Evolutionary conservation across 2,329 filamentous ascomycete genomes (phyloP).

Genomic region (Colletotrichum lupini): DNA sequence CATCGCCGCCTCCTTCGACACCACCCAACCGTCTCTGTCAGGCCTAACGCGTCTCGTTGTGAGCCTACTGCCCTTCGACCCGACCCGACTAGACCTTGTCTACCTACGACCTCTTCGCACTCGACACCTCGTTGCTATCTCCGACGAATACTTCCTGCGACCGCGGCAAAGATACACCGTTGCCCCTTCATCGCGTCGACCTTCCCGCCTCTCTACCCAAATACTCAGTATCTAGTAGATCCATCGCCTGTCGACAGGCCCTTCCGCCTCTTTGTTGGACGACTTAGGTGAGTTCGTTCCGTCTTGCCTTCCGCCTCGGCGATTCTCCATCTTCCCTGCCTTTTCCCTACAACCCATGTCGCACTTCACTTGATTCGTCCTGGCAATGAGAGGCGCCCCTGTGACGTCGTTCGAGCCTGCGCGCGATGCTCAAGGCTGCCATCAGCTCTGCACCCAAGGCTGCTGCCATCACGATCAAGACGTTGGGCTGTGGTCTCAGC

Average conservation of each 20-base stretch:
- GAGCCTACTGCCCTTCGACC: background rate
- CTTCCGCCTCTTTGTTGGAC: conserved; percentile 4
- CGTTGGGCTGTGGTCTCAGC: background rate
- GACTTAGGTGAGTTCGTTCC: conserved; percentile 25
- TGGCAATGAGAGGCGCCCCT: background rate
- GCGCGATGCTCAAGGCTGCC: background rate
- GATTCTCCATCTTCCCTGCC: background rate
- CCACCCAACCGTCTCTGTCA: background rate
- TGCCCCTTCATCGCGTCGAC: conserved; percentile 14
- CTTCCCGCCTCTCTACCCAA: background rate
- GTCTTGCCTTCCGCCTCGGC: background rate
- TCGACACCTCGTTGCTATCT: conserved; percentile 6
- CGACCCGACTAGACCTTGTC: conserved; percentile 8
- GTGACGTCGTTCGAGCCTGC: conserved; percentile 26
- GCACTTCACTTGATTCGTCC: background rate
- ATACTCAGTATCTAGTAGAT: background rate
- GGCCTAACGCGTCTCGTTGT: conserved; percentile 5
- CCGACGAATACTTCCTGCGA: conserved; percentile 2
- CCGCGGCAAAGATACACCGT: conserved; percentile 4
- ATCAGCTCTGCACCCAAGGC: background rate
- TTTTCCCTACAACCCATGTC: background rate
- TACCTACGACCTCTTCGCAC: background rate
- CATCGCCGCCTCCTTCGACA: conserved; percentile 17
- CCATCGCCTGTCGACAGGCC: conserved; percentile 18
- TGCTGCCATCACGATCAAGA: background rate